Evolutionary conservation across 768 basidiomycete species (phyloP).

Genomic region (Lentinus brumalis): DNA sequence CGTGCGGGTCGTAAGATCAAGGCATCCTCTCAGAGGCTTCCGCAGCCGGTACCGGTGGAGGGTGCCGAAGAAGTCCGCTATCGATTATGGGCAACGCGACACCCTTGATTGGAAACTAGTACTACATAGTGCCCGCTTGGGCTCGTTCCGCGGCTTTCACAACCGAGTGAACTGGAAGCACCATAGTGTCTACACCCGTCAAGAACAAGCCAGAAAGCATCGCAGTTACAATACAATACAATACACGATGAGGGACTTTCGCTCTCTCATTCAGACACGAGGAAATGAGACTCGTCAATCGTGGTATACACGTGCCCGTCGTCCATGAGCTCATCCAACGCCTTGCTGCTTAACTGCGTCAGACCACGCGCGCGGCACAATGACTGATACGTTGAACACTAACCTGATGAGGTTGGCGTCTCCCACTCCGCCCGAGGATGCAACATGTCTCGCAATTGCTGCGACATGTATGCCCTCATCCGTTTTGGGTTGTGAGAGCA

Average conservation of each 20-base stretch:
- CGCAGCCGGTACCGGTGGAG: not conserved
- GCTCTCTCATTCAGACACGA: conserved; percentile 40
- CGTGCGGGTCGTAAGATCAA: not conserved
- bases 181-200: not conserved
- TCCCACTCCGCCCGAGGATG: conserved; percentile 34
- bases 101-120: too few relatives aligned
- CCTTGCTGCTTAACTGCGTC: conserved; percentile 47
- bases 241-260: not conserved
- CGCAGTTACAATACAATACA: not conserved
- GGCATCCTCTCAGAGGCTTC: too few relatives aligned
- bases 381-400: conserved; percentile 1
- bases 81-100: not conserved
- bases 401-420: conserved; percentile 68
- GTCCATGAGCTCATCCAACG: conserved; percentile 76
- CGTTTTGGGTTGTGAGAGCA: conserved; percentile 45
- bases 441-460: conserved; percentile 65
- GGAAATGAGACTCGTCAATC: conserved; percentile 79
- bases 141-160: not conserved
- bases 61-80: not conserved
- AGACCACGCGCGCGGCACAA: not conserved
- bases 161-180: too few relatives aligned
- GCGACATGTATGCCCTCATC: conserved; percentile 77
- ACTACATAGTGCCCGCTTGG: not conserved
- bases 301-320: conserved; percentile 82
- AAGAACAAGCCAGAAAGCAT: not conserved